Base-by-base conservation (phyloP, 2,329 filamentous ascomycete species). In the Colletotrichum spaethianum region DNA sequence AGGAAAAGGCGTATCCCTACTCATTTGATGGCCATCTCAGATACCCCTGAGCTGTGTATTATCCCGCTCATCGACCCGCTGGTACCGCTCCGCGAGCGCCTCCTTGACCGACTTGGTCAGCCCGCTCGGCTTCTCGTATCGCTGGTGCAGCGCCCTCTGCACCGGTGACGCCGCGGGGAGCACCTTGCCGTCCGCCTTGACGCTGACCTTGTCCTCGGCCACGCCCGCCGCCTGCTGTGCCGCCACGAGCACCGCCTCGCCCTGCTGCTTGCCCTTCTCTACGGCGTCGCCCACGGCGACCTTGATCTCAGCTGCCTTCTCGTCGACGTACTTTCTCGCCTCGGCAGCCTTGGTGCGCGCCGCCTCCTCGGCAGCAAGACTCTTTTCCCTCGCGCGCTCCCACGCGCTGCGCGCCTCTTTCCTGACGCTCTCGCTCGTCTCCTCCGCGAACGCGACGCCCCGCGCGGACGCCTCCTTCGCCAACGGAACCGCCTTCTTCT, bases 61-160 rank as follows among this genome's bases (percentile, higher is more conserved):
- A 73, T 87, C 84, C 75, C 83, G 82, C 77, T 84, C 75, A 52
- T 85, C 83, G 71, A 88, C 79, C 0, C 85, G 85, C 75, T 79
- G 84, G 76, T 91, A 91, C 75, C 89, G 82, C 78, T 90, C 87
- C 60, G 82, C 84, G 63, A 92, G 79, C 52, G 85, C 83, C 77
- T 90, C 86, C 73, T 88, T 84, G 26, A 88, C 86, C 56, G 83
- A 87, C 81, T 86, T 86, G 72, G 84, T 82, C 74, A 84, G 77
- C 65, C 78, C 78, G 18, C 79, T 77, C 52, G 81, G 76, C 74
- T 82, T 84, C 78, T 86, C 82, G 74, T 86, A 91, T 61, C 89
- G 83, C 80, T 90, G 82, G 67, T 84, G 81, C 72, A 88, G 80
- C 12, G 88, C 88, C 78, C 80, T 84, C 76, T 90, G 83, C 20